Base-by-base conservation (phyloP, 805 yeast species). In the Cyberlindnera lachancei region DNA sequence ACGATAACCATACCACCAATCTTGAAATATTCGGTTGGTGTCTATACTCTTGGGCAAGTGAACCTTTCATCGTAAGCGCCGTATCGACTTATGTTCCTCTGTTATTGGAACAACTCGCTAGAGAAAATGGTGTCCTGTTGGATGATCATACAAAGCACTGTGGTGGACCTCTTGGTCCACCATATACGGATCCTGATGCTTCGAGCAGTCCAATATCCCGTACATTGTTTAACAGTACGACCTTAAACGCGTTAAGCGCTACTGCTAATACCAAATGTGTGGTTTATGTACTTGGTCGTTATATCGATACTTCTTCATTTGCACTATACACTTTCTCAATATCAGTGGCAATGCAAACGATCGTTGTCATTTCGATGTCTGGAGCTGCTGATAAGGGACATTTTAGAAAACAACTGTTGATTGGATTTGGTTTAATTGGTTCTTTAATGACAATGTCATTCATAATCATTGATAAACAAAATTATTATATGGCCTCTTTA, bases 61-160 rank as follows among this genome's bases (percentile, higher is more conserved):
- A 82, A 52, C 92, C 92, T 0, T 83, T 81, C 48, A 68, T 80
- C 4, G 92, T 82, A 7, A 75, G 84, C 24, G 87, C 81, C 3
- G 79, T 83, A 6, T 79, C 88, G 0, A 80, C 90, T 0, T 83
- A 79, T 51, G 79, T 82, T 6, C 92, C 92, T 0, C 55, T 83
- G 13, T 53, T 82, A 6, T 56, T 82, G 19, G 87, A 82, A 40
- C 80, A 77, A 44, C 66, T 77, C 38, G 94, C 88, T 0, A 64
- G 87, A 15, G 73, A 69, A 27, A 81, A 78, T 49, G 90, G 86
- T 17, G 90, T 83, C 7, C 50, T 66, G 36, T 56, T 68, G 6
- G 61, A 63, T 25, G 86, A 82, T 50, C 80, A 72, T 40, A 36
- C 68, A 2, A 59, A 68, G 10, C 75, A 77, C 2, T 82, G 94